Evolutionary conservation across 192 early-diverging fungal genomes (phyloP).

Genomic region (Diversispora epigaea): DNA sequence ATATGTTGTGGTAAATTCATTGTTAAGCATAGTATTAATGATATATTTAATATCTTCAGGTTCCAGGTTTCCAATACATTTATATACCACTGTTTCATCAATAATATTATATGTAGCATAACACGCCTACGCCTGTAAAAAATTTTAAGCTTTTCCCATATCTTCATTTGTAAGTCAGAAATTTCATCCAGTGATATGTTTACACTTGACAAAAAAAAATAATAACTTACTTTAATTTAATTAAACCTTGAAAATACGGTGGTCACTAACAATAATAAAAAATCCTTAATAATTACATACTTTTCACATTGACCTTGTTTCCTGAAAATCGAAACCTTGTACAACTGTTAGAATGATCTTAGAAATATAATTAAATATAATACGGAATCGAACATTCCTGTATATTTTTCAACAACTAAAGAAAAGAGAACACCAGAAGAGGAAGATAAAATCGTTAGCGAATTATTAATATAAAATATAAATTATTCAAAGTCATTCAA

Average conservation of each 20-base stretch:
- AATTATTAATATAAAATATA: background rate
- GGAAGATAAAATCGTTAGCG: no score
- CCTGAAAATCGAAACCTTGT: conserved; percentile 91
- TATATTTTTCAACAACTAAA: conserved; percentile 96
- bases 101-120: conserved; percentile 80
- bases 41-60: conserved; percentile 81
- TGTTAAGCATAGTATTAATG: conserved; percentile 76
- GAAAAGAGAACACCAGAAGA: conserved; percentile 3
- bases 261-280: conserved; percentile 34
- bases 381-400: conserved; percentile 97
- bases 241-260: no score
- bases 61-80: conserved; percentile 87
- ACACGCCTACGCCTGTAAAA: conserved; percentile 90
- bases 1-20: conserved; percentile 80
- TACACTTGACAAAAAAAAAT: conserved; percentile 47
- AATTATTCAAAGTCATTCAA: background rate
- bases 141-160: conserved; percentile 95
- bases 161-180: conserved; percentile 88
- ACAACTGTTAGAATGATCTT: conserved; percentile 98
- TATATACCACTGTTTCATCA: conserved; percentile 81
- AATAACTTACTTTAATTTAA: no score
- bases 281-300: conserved; percentile 36
- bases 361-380: conserved; percentile 97
- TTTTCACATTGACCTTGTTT: conserved; percentile 72
- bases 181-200: conserved; percentile 78